Evolutionary conservation across 2,329 filamentous ascomycete genomes (phyloP).

Genomic region (Pseudogymnoascus sp.): DNA sequence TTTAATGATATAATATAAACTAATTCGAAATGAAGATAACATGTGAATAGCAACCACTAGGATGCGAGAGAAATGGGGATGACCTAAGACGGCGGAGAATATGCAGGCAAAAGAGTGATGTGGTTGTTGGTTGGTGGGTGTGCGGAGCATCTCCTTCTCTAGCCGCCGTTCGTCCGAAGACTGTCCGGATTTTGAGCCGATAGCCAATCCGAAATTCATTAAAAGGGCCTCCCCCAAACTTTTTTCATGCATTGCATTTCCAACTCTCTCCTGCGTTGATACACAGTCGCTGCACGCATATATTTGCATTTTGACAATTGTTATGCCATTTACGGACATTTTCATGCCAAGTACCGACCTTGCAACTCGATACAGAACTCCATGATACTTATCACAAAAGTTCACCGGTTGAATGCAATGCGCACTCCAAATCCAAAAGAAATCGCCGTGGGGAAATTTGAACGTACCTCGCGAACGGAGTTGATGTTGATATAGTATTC

Average conservation of each 20-base stretch:
- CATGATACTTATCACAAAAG: neutral
- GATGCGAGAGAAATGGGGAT: neutral
- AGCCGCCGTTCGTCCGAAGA: constrained; percentile 8
- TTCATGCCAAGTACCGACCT: neutral
- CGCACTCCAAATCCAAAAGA: neutral
- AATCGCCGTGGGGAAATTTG: constrained; percentile 10
- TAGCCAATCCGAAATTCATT: neutral
- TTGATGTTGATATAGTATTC: constrained; percentile 99
- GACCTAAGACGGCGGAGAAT: neutral
- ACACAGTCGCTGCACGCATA: neutral
- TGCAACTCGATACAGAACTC: neutral
- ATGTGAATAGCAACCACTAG: neutral
- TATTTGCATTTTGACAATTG: neutral
- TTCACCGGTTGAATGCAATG: neutral
- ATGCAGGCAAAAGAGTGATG: neutral
- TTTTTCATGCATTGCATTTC: neutral
- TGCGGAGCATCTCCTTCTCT: constrained; percentile 1
- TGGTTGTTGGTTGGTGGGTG: neutral
- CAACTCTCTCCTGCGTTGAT: neutral
- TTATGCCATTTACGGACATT: neutral
- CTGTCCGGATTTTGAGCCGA: too few species aligned
- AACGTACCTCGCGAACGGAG: constrained; percentile 95
- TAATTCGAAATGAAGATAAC: neutral
- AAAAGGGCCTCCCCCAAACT: neutral
- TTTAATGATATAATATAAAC: neutral